phyloP scores from a whole-genome alignment of 306 rosid genomes.

The Oxytropis ochrocephala region DNA sequence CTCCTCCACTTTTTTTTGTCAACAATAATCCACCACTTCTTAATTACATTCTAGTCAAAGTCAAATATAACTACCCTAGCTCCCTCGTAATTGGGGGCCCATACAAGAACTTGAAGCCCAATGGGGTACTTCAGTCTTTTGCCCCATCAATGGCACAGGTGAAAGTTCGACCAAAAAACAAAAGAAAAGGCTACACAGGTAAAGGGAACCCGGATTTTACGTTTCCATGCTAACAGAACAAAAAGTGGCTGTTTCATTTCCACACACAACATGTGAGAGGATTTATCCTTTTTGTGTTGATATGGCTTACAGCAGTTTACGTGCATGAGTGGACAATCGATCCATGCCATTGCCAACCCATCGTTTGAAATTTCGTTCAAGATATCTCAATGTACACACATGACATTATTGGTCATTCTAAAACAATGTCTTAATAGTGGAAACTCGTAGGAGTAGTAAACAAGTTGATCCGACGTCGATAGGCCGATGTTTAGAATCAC shows the following conservation, averaged over 20 bases:
- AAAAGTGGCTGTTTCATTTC: slow-evolving; percentile 15
- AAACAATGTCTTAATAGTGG: background rate
- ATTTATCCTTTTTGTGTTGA: slow-evolving; percentile 15
- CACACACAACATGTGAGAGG: background rate
- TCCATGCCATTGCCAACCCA: background rate
- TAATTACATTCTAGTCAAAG: background rate
- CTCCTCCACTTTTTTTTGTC: too few relatives aligned
- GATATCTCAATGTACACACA: too few relatives aligned
- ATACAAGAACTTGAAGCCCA: background rate
- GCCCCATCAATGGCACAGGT: background rate
- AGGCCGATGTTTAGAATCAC: too few relatives aligned
- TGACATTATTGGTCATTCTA: background rate
- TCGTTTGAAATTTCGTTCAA: too few relatives aligned
- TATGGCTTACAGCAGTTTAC: background rate
- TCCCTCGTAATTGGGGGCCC: background rate
- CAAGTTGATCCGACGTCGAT: too few relatives aligned
- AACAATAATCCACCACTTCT: too few relatives aligned
- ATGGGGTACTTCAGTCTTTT: slow-evolving; percentile 19
- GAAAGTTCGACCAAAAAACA: background rate
- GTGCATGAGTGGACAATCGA: slow-evolving; percentile 13
- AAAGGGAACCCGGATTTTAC: slow-evolving; percentile 40
- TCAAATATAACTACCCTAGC: background rate
- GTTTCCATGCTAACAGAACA: slow-evolving; percentile 31
- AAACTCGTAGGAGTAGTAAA: too few relatives aligned
- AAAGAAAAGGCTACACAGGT: background rate